A percentile compares a stretch with the other conserved stretches of the same genome.
Conservation (phyloP, 106 monocot genomes). For the Dioscorea alata region DNA sequence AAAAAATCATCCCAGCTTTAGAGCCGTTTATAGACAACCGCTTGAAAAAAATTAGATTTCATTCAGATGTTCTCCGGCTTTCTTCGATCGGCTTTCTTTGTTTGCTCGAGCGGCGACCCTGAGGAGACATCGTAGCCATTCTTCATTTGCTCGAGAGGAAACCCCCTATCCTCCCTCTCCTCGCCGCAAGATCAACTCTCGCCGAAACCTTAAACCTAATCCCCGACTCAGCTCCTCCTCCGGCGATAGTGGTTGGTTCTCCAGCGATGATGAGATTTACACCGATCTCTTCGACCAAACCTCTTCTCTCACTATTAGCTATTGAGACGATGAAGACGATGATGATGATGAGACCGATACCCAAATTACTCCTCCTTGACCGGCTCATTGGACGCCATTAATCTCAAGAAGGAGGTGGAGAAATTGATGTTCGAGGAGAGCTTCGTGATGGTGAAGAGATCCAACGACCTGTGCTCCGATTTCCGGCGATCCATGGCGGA, state of each 20-base stretch:
- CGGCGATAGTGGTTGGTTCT: no score
- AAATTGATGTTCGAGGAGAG: slow-evolving; percentile 30
- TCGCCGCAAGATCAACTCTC: slow-evolving; percentile 23
- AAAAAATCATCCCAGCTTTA: no score
- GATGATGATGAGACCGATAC: slow-evolving; percentile 12
- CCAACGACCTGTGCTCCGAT: slow-evolving; percentile 60
- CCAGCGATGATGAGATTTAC: no score
- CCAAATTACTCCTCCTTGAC: slow-evolving; percentile 13
- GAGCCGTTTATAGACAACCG: no score
- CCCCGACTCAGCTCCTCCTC: slow-evolving; percentile 24
- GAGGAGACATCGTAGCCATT: no score
- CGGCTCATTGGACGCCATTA: background rate
- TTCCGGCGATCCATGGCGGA: slow-evolving; percentile 85
- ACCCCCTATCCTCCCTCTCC: slow-evolving; percentile 4
- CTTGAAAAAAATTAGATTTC: no score
- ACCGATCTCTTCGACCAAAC: background rate
- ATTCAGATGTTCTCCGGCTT: no score
- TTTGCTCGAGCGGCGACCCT: no score
- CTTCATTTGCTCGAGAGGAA: no score
- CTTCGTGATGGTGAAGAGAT: slow-evolving; percentile 74
- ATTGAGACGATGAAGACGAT: slow-evolving; percentile 3
- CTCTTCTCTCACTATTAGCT: no score
- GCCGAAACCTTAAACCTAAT: background rate
- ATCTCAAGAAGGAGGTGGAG: background rate
- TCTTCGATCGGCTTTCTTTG: no score